Conservation (phyloP, 371 early-diverging fungal genomes). For the Mucor circinelloides region DNA sequence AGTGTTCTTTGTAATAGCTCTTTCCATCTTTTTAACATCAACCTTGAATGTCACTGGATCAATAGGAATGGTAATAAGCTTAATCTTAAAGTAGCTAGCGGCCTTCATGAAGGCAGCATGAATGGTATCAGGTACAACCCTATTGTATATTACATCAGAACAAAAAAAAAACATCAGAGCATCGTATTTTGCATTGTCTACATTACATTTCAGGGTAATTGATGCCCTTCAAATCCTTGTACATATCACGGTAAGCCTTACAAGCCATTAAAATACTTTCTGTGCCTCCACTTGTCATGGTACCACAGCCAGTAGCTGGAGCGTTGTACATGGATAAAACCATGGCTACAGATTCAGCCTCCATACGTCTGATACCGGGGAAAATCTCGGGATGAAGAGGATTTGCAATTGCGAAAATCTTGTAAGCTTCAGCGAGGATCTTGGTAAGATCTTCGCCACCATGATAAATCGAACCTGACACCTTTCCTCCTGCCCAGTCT, state of each 20-base stretch:
- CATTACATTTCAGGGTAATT: slow-evolving; percentile 88
- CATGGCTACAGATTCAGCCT: slow-evolving; percentile 94
- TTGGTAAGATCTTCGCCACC: slow-evolving; percentile 80
- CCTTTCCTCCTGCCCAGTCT: slow-evolving; percentile 87
- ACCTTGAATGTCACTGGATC: slow-evolving; percentile 80
- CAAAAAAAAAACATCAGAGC: no score
- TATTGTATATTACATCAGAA: slow-evolving; percentile 22
- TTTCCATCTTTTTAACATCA: slow-evolving; percentile 69
- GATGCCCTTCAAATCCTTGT: slow-evolving; percentile 71
- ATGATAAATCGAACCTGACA: slow-evolving; percentile 92
- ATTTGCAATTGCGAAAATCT: slow-evolving; percentile 83
- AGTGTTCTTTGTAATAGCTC: slow-evolving; percentile 89
- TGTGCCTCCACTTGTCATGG: slow-evolving; percentile 94
- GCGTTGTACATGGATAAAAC: slow-evolving; percentile 87
- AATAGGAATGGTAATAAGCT: slow-evolving; percentile 82
- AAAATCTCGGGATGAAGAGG: slow-evolving; percentile 96
- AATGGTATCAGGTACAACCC: slow-evolving; percentile 86
- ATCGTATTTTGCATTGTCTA: neutral
- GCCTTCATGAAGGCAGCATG: slow-evolving; percentile 98
- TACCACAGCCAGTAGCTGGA: slow-evolving; percentile 71
- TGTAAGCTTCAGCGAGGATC: slow-evolving; percentile 82
- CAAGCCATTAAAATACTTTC: slow-evolving; percentile 95
- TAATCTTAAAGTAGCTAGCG: slow-evolving; percentile 88
- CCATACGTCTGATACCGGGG: slow-evolving; percentile 94
- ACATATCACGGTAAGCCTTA: slow-evolving; percentile 87